phyloP scores from a whole-genome alignment of 225 moss, liverwort and hornwort genomes.

The Antitrichia curtipendula region DNA sequence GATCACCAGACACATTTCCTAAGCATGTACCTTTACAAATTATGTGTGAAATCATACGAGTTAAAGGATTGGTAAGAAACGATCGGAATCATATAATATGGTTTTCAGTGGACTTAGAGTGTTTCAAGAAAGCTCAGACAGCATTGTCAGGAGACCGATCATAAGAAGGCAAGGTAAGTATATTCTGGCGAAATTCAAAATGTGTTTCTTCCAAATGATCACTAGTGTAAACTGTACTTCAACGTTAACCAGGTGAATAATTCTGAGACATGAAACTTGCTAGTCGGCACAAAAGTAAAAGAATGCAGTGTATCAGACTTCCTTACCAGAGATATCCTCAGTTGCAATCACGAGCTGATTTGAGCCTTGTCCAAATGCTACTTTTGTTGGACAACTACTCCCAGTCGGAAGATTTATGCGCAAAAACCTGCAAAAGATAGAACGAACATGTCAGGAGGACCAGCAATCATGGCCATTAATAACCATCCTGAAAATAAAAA shows the following conservation, averaged over 20 bases:
- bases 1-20: constrained; percentile 23
- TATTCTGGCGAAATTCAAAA: background rate
- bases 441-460: background rate
- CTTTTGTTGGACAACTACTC: constrained; percentile 58
- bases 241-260: background rate
- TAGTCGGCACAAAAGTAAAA: background rate
- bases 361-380: constrained; percentile 84
- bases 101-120: background rate
- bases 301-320: background rate
- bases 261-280: background rate
- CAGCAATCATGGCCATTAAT: background rate
- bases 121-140: background rate
- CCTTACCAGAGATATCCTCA: constrained; percentile 64
- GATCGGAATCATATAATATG: background rate
- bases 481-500: background rate
- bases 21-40: background rate
- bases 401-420: constrained; percentile 90
- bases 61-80: background rate
- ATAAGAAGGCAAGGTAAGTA: background rate
- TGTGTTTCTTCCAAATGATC: background rate
- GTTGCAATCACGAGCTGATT: constrained; percentile 84
- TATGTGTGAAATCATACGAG: background rate
- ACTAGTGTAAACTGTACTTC: background rate
- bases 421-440: constrained; percentile 40
- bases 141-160: background rate